Percentiles rank a stretch among this genome's conserved stretches.
phyloP scores from a whole-genome alignment of 441 rosid genomes.

The Pelargonium citronellum region DNA sequence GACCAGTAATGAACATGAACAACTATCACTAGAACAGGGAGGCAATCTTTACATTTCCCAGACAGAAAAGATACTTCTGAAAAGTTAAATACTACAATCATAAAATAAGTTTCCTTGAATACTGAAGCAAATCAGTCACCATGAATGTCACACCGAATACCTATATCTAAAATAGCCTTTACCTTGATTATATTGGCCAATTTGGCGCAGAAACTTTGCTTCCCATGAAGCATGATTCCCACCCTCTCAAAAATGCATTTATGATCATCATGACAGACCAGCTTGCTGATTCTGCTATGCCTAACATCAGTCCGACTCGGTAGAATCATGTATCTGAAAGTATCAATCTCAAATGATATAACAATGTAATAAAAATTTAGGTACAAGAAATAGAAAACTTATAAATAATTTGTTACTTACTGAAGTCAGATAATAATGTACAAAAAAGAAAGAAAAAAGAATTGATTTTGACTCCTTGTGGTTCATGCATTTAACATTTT shows the following conservation, averaged over 20 bases:
- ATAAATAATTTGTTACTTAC: not conserved
- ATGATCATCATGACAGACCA: constrained; percentile 13
- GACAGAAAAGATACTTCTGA: too few species aligned
- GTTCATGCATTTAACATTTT: not conserved
- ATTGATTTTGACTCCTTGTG: not conserved
- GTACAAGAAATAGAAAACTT: constrained; percentile 7
- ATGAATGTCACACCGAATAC: not conserved
- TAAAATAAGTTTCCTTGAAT: not conserved
- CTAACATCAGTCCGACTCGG: constrained; percentile 24
- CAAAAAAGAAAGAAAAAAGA: not conserved
- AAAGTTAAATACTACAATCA: not conserved
- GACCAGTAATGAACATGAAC: not conserved
- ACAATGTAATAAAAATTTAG: not conserved
- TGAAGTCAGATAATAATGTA: not conserved
- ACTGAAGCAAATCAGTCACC: not conserved
- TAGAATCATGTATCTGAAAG: constrained; percentile 45
- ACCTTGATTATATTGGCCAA: constrained; percentile 50
- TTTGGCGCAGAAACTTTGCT: constrained; percentile 44
- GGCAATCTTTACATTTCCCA: not conserved
- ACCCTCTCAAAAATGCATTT: constrained; percentile 37
- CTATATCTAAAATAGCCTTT: not conserved
- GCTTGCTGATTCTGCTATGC: constrained; percentile 22
- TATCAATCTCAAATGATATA: not conserved
- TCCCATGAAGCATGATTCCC: constrained; percentile 62
- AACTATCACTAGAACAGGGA: not conserved